Conservation (phyloP, 2,329 filamentous ascomycete genomes). For the Xylariales sp. region DNA sequence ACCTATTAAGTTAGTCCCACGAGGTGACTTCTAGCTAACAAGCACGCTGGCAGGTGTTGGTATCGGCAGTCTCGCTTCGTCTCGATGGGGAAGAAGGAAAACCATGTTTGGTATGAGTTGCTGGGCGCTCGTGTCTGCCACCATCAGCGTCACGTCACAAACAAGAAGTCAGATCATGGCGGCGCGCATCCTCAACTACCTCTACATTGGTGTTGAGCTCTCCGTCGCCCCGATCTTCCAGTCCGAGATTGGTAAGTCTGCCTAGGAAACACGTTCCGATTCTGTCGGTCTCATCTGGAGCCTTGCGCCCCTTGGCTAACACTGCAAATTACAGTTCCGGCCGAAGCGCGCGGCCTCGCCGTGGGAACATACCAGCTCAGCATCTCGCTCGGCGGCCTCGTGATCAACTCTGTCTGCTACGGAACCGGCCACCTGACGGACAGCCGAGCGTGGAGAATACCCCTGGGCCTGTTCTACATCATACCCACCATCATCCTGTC, state of each 20-base stretch:
- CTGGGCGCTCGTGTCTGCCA: constrained; percentile 27
- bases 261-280: too few relatives aligned
- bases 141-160: constrained; percentile 25
- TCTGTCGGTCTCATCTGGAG: too few relatives aligned
- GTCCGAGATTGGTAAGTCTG: constrained; percentile 29
- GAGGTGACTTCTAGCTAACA: background rate
- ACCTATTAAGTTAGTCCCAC: background rate
- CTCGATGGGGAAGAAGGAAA: constrained; percentile 27
- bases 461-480: constrained; percentile 27
- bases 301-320: too few relatives aligned
- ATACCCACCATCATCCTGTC: constrained; percentile 22
- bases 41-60: background rate
- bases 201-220: constrained; percentile 35
- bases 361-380: constrained; percentile 30
- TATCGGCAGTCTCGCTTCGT: too few relatives aligned
- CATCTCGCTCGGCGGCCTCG: constrained; percentile 17
- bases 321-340: too few relatives aligned
- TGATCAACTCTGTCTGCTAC: constrained; percentile 20
- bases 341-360: constrained; percentile 23
- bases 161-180: constrained; percentile 25
- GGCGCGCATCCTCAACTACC: constrained; percentile 29
- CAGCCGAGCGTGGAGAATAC: constrained; percentile 28
- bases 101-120: constrained; percentile 32
- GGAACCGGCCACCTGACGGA: constrained; percentile 21
- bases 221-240: constrained; percentile 30